Evolutionary conservation across 305 asterid genomes (phyloP), one percentile per base, ranked within the genome.

Genomic region (Solanum aculeatissimum): DNA sequence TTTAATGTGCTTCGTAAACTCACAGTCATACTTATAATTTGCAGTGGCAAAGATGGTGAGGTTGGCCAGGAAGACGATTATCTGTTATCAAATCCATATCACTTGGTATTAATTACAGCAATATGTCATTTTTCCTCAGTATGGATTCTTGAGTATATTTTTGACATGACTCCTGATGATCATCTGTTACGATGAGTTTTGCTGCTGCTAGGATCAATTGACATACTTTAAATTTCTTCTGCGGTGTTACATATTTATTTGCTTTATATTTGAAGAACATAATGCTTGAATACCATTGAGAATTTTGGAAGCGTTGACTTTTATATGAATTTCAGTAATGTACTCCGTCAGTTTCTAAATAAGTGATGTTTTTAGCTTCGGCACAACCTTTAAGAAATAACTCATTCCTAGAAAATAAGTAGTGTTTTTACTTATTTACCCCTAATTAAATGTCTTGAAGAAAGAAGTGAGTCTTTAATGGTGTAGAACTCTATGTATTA

Each of bases 11-110:
- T 77, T 77, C 18, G 0, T 77, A 63, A 74, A 77, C 82, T 77
- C 82, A 77, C 45, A 25, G 63, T 27, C 63, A 19, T 69, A 42
- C 70, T 90, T 79, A 79, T 83, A 8, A 79, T 89, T 83, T 92
- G 92, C 95, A 97, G 99, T 87, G 98, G 95, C 88, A 97, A 93
- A 92, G 98, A 97, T 87, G 92, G 93, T 40, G 98, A 93, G 86
- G 90, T 94, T 82, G 93, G 95, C 70, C 95, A 88, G 89, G 98
- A 93, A 92, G 99, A 93, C 80, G 98, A 94, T 86, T 94, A 93
- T 91, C 89, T 95, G 78, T 85, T 95, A 77, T 92, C 98, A 77
- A 97, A 95, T 87, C 99, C 99, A 15, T 97, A 97, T 90, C 99
- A 97, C 97, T 88, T 94, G 98, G 99, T 97, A 93, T 91, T 49